phyloP scores from a whole-genome alignment of 768 basidiomycete genomes.

The Mycena chlorophos region DNA sequence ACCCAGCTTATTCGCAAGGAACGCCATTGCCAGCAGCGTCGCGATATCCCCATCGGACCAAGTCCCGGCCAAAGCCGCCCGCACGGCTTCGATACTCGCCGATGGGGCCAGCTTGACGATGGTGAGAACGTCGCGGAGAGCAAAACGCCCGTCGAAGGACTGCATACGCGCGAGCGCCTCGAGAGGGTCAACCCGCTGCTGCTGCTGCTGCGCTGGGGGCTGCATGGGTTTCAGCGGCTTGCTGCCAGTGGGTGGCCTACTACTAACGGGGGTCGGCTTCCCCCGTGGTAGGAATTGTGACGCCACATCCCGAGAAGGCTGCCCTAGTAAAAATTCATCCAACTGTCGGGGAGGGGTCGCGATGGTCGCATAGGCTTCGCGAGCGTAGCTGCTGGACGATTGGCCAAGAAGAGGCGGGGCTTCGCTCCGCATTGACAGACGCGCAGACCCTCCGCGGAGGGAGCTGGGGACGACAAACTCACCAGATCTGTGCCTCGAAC shows the following conservation, averaged over 20 bases:
- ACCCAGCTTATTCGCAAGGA: conserved; percentile 6
- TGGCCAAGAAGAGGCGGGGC: no score
- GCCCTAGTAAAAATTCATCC: no score
- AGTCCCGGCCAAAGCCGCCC: neutral
- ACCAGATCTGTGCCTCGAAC: no score
- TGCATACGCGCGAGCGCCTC: conserved; percentile 20
- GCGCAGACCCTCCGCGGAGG: no score
- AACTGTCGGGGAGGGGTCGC: no score
- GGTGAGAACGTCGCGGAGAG: conserved; percentile 2
- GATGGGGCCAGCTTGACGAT: conserved; percentile 5
- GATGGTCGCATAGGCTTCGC: no score
- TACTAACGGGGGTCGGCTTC: neutral
- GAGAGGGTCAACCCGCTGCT: conserved; percentile 5
- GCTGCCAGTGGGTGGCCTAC: neutral
- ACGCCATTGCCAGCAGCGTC: conserved; percentile 17
- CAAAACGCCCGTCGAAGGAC: conserved; percentile 19
- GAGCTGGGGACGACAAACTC: no score
- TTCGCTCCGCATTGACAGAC: no score
- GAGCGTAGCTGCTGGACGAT: no score
- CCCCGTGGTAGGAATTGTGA: no score
- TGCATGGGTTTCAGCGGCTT: neutral
- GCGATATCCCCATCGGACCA: conserved; percentile 8
- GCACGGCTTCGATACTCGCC: neutral
- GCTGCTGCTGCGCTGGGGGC: neutral
- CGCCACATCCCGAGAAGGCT: no score